A percentile compares a stretch with the other conserved stretches of the same genome.
Evolutionary conservation across 2,329 filamentous ascomycete species (phyloP).

Genomic region (Endoconidiophora laricicola): DNA sequence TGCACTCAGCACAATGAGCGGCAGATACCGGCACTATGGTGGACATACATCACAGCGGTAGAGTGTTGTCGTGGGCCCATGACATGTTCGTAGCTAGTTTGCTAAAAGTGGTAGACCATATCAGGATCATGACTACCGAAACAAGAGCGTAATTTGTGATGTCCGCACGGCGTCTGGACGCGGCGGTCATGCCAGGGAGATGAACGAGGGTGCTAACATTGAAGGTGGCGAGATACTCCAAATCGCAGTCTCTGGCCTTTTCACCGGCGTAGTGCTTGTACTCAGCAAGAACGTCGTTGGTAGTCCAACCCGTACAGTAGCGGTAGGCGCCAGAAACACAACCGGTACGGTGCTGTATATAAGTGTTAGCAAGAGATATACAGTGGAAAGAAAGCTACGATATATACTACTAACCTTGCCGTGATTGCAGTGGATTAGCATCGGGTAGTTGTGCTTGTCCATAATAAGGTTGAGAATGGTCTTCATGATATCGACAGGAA

Average conservation of each 20-base stretch:
- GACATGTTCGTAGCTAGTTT: neutral
- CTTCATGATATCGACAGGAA: conserved; percentile 49
- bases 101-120: conserved; percentile 8
- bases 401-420: conserved; percentile 42
- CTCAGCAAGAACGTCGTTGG: conserved; percentile 48
- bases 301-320: conserved; percentile 52
- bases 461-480: conserved; percentile 55
- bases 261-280: conserved; percentile 50
- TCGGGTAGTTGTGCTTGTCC: conserved; percentile 56
- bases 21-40: too few relatives aligned
- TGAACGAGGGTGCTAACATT: conserved; percentile 17
- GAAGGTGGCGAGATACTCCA: conserved; percentile 40
- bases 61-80: neutral
- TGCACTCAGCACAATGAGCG: too few relatives aligned
- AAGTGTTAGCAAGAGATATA: conserved; percentile 1
- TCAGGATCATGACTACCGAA: conserved; percentile 8
- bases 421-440: conserved; percentile 86
- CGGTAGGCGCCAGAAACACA: conserved; percentile 72
- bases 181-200: conserved; percentile 12
- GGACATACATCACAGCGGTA: neutral
- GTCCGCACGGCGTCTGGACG: conserved; percentile 2
- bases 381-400: neutral
- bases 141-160: neutral
- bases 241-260: conserved; percentile 42
- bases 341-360: conserved; percentile 59